These are phyloP conservation scores for Suhomyces pyralidae DNA, from an alignment of 805 yeast genomes.

Conservation along the genomic window DNA sequence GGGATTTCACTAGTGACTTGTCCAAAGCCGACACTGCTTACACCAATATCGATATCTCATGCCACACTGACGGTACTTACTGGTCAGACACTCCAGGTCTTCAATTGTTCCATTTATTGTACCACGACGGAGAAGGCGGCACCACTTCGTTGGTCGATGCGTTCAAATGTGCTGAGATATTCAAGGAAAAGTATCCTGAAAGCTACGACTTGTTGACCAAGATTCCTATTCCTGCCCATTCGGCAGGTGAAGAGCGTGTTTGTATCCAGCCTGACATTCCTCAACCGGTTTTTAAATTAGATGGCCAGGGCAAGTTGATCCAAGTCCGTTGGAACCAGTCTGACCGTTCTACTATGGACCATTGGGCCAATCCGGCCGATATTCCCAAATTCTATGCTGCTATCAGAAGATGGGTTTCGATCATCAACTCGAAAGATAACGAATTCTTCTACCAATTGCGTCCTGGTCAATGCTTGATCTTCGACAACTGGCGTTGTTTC, in stretches of 20 bases:
- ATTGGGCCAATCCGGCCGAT: conserved; percentile 46
- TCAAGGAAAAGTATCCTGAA: conserved; percentile 47
- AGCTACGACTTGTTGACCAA: conserved; percentile 48
- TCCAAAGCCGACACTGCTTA: conserved; percentile 70
- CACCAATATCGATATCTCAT: conserved; percentile 59
- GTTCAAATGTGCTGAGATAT: conserved; percentile 53
- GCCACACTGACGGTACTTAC: conserved; percentile 74
- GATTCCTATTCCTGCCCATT: conserved; percentile 61
- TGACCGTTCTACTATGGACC: conserved; percentile 61
- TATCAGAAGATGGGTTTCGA: conserved; percentile 51
- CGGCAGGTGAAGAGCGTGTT: conserved; percentile 67
- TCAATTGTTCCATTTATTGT: conserved; percentile 62
- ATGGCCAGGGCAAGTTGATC: conserved; percentile 47
- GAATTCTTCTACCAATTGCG: conserved; percentile 52
- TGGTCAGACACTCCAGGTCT: conserved; percentile 73
- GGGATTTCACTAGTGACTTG: conserved; percentile 73
- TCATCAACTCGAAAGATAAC: conserved; percentile 48
- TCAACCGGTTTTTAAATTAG: conserved; percentile 58
- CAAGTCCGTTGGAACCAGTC: conserved; percentile 73
- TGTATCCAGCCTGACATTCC: conserved; percentile 57
- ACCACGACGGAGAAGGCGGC: conserved; percentile 67
- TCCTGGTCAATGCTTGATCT: conserved; percentile 66
- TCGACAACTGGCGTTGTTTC: conserved; percentile 71
- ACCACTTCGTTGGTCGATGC: conserved; percentile 67
- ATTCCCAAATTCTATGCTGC: conserved; percentile 56